Conservation (phyloP, 805 yeast species). For the Wickerhamia fluorescens region DNA sequence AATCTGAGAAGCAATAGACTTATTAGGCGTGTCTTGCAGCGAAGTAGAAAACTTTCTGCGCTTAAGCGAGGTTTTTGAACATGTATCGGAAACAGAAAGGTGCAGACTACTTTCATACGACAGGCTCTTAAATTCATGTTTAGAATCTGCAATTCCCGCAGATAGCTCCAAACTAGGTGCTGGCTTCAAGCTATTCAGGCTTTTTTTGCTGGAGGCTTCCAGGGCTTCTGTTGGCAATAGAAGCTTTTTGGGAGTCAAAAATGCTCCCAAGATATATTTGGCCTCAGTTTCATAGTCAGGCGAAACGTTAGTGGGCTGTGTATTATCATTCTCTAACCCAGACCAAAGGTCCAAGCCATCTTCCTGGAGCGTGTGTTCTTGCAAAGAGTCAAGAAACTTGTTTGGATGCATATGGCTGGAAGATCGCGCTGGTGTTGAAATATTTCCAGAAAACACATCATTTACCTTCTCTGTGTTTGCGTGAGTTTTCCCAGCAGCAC, state of each 20-base stretch:
- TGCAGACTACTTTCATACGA: constrained; percentile 3
- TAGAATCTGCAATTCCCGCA: constrained; percentile 4
- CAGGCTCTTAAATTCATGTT: no score
- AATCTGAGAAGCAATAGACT: constrained; percentile 29
- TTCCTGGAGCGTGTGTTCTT: constrained; percentile 6
- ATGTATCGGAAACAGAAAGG: constrained; percentile 2
- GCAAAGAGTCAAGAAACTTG: constrained; percentile 12
- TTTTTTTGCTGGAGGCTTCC: constrained; percentile 1
- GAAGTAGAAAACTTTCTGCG: constrained; percentile 5
- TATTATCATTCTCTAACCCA: constrained; percentile 15
- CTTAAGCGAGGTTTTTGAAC: constrained; percentile 5
- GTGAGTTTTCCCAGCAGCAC: no score
- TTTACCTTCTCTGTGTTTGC: constrained; percentile 11
- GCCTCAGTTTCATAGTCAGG: constrained; percentile 20
- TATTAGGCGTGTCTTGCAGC: constrained; percentile 25
- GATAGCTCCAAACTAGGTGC: constrained; percentile 7
- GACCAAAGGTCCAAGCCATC: constrained; percentile 25
- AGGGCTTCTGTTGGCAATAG: constrained; percentile 3
- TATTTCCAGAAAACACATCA: constrained; percentile 10
- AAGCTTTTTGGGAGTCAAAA: constrained; percentile 29
- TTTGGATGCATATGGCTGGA: constrained; percentile 5
- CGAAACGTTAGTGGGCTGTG: constrained; percentile 11
- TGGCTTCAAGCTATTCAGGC: constrained; percentile 3
- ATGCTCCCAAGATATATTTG: constrained; percentile 9
- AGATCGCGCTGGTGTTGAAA: constrained; percentile 12